Conservation (phyloP, 306 rosid species). For the Canavalia gladiata region DNA sequence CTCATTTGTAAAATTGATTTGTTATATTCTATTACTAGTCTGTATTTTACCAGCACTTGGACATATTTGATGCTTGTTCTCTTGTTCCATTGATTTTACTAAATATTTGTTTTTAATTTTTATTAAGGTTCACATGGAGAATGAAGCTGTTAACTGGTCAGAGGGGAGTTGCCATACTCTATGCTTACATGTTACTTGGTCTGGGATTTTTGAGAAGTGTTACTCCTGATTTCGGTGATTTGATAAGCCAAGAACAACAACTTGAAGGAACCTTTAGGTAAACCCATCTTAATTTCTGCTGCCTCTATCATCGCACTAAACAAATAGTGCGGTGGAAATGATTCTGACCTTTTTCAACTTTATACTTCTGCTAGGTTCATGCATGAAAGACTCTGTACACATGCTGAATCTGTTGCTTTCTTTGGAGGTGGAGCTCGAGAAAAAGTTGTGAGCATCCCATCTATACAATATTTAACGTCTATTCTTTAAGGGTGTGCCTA, state of each 20-base stretch:
- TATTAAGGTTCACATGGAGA: conserved; percentile 99
- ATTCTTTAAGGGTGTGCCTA: conserved; percentile 29
- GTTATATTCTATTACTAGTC: conserved; percentile 9
- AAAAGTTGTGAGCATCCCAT: conserved; percentile 80
- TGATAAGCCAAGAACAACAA: conserved; percentile 89
- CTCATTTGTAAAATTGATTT: conserved; percentile 33
- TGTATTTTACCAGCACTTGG: conserved; percentile 33
- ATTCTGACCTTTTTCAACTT: conserved; percentile 43
- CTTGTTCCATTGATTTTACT: conserved; percentile 28
- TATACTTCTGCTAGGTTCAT: conserved; percentile 77
- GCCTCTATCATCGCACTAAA: conserved; percentile 37
- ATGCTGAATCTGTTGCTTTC: conserved; percentile 99
- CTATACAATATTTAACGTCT: conserved; percentile 29
- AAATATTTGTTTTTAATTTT: conserved; percentile 5
- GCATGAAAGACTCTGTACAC: conserved; percentile 98
- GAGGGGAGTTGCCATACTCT: conserved; percentile 94
- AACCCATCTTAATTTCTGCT: conserved; percentile 42
- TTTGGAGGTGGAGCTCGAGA: conserved; percentile 99
- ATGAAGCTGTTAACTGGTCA: conserved; percentile 97
- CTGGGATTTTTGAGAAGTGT: conserved; percentile 86
- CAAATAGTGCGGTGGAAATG: conserved; percentile 35
- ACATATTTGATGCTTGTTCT: conserved; percentile 30
- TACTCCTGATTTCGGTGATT: conserved; percentile 98
- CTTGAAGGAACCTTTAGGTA: conserved; percentile 98
- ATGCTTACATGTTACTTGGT: conserved; percentile 96